These are phyloP conservation scores for Diplodia intermedia DNA, from an alignment of 2,329 filamentous ascomycete species.

Conservation along the genomic window DNA sequence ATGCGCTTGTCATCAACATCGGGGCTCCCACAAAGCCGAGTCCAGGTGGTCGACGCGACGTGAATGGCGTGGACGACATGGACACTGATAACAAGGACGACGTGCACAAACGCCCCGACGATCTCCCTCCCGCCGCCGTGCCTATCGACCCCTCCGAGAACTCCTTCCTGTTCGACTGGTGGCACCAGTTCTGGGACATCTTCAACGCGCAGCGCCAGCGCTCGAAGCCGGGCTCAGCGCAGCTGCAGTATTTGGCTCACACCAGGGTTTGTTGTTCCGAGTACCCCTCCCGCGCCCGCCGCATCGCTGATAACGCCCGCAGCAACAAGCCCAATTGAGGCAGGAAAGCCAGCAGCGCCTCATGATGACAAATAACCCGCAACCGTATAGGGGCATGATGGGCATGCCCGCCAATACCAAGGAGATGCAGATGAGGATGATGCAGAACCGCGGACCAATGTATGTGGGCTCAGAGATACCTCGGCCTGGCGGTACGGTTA, in stretches of 20 bases:
- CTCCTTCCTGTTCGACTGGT: conserved; percentile 97
- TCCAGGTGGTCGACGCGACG: conserved; percentile 67
- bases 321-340: conserved; percentile 73
- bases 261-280: conserved; percentile 71
- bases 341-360: conserved; percentile 77
- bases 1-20: conserved; percentile 51
- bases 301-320: conserved; percentile 33
- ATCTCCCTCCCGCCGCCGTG: conserved; percentile 77
- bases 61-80: conserved; percentile 76
- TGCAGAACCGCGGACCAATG: conserved; percentile 79
- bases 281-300: conserved; percentile 20
- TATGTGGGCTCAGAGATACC: conserved; percentile 53
- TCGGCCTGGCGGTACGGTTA: background rate
- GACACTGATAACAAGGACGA: conserved; percentile 85
- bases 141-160: conserved; percentile 68
- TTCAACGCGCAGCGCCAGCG: conserved; percentile 76
- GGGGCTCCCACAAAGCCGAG: conserved; percentile 66
- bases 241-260: conserved; percentile 78
- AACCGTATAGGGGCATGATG: conserved; percentile 67
- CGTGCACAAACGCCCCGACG: conserved; percentile 76
- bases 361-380: conserved; percentile 71
- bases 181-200: conserved; percentile 96
- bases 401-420: conserved; percentile 63
- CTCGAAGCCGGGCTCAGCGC: conserved; percentile 54
- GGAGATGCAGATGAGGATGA: conserved; percentile 73